These are phyloP conservation scores for Phaeophleospora eucalypticola DNA, from an alignment of 2,329 filamentous ascomycete species.

Conservation along the genomic window DNA sequence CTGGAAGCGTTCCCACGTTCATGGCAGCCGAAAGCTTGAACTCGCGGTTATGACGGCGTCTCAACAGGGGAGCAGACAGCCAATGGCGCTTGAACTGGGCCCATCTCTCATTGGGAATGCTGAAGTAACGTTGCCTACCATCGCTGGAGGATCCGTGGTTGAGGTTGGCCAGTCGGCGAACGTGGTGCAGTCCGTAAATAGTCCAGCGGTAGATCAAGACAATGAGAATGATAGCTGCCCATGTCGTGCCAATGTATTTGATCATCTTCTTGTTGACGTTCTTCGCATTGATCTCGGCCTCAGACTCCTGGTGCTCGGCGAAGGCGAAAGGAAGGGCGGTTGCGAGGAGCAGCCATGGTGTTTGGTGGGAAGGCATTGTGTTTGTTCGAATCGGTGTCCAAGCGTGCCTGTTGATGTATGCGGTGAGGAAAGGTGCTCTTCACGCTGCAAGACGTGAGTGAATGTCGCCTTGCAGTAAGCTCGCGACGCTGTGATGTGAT, in stretches of 20 bases:
- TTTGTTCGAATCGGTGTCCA: no score
- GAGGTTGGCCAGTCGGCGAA: constrained; percentile 70
- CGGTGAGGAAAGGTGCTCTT: no score
- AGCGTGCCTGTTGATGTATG: no score
- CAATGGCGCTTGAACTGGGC: constrained; percentile 45
- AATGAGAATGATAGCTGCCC: constrained; percentile 58
- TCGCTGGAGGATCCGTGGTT: constrained; percentile 61
- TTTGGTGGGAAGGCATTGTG: constrained; percentile 11
- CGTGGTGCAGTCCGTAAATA: constrained; percentile 60
- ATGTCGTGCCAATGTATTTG: constrained; percentile 42
- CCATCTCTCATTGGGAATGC: constrained; percentile 53
- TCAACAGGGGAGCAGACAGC: constrained; percentile 46
- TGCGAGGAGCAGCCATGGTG: constrained; percentile 17
- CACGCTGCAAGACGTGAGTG: no score
- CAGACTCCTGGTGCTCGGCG: constrained; percentile 1
- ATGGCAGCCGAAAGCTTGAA: constrained; percentile 48
- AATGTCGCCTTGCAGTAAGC: neutral
- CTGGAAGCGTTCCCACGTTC: constrained; percentile 48
- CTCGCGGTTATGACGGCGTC: constrained; percentile 48
- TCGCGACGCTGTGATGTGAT: neutral
- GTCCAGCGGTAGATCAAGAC: constrained; percentile 65
- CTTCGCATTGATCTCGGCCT: constrained; percentile 13
- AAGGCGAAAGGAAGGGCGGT: constrained; percentile 11
- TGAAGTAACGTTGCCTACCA: constrained; percentile 67
- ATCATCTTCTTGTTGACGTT: constrained; percentile 30